Base-by-base conservation (phyloP, 2,329 filamentous ascomycete species). In the Polytolypa hystricis region DNA sequence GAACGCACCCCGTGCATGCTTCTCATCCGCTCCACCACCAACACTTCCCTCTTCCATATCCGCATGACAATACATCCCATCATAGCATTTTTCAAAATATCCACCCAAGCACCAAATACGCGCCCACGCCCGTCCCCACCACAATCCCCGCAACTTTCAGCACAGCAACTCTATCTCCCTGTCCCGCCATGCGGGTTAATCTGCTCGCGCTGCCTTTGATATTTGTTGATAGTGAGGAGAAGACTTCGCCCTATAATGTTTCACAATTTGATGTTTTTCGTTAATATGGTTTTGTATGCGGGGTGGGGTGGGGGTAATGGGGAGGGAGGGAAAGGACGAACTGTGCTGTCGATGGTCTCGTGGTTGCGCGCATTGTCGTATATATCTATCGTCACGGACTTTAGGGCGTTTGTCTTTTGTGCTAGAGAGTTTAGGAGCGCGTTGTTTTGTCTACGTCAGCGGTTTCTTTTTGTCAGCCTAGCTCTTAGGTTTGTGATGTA, bases 351-450 rank as follows among this genome's bases (percentile, higher is more conserved):
- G 48, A 98, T 83, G 45, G 93, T 75, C 47, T 82, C 77, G 52
- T 96, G 89, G 50, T 84, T 77, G 40, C 85, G 77, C 33, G 91
- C 91, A 58, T 91, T 86, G 65, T 96, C 87, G 71, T 96, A 95
- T 54, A 98, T 98, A 66, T 98, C 86, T 47, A 96, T 77, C 28
- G 91, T 98, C 34, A 98, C 85, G 60, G 83, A 84, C 54, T 89
- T 85, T 45, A 98, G 74, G 35, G 86, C 85, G 12, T 84, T 84
- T 38, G 96, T 87, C 66, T 98, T 98, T 47, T 77, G 74, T 11
- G 83, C 82, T 25, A 98, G 81, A 58, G 93, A 86, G 53, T 89
- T 80, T 39, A 98, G 82, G 50, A 89, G 86, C 48, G 84, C 79
- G 65, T 96, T 93, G 68, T 98, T 98, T 64, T 98, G 91, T 52